Conservation (phyloP, 371 early-diverging fungal species). For the Mucor racemosus region DNA sequence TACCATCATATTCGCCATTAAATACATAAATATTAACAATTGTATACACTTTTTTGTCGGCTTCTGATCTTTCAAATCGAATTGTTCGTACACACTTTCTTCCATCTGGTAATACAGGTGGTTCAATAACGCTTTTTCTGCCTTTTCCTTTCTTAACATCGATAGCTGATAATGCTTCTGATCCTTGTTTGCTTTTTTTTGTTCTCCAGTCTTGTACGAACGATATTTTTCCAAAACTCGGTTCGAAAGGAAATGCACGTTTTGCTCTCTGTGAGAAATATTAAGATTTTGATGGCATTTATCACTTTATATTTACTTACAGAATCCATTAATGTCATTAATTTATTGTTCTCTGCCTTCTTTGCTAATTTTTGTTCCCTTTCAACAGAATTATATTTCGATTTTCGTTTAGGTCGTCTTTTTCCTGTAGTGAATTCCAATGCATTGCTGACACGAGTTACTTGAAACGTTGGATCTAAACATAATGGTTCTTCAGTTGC, state of each 20-base stretch:
- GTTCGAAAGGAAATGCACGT: conserved; percentile 53
- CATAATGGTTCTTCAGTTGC: conserved; percentile 65
- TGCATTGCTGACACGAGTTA: conserved; percentile 62
- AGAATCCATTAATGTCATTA: conserved; percentile 67
- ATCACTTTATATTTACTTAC: conserved; percentile 28
- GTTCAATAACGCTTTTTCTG: conserved; percentile 38
- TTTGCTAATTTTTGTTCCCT: conserved; percentile 63
- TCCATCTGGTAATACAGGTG: conserved; percentile 52
- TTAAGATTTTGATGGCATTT: neutral
- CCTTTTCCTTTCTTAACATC: conserved; percentile 61
- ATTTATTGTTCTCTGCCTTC: conserved; percentile 61
- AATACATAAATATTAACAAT: conserved; percentile 57
- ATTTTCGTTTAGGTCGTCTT: conserved; percentile 50
- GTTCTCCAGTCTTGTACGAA: conserved; percentile 66
- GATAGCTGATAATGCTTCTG: conserved; percentile 55
- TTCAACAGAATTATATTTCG: conserved; percentile 66
- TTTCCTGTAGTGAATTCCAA: conserved; percentile 46
- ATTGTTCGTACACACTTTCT: conserved; percentile 60
- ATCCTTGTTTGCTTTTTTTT: conserved; percentile 51
- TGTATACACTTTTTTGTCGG: conserved; percentile 57
- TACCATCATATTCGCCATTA: conserved; percentile 55
- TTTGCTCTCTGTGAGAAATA: conserved; percentile 40
- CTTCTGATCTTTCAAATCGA: conserved; percentile 62
- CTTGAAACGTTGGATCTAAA: conserved; percentile 63
- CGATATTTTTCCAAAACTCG: conserved; percentile 64